phyloP scores from a whole-genome alignment of 1,284 basidiomycete genomes.

The Puccinia triticina region DNA sequence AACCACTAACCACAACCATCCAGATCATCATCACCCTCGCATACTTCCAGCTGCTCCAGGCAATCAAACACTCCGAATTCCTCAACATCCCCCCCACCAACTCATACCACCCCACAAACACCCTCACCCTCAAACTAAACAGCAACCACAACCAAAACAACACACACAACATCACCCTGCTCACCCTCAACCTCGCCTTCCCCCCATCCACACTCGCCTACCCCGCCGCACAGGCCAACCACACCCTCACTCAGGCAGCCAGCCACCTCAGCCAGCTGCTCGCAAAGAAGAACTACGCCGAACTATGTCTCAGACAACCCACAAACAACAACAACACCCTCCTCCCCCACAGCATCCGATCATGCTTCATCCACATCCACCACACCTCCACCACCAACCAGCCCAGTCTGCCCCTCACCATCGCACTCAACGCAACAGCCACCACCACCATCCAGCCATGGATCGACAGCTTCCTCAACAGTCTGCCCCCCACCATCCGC shows the following conservation, averaged over 20 bases:
- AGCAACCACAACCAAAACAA: background rate
- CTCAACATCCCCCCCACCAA: slow-evolving; percentile 39
- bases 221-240: background rate
- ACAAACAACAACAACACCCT: background rate
- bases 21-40: slow-evolving; percentile 60
- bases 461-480: slow-evolving; percentile 15
- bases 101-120: slow-evolving; percentile 2
- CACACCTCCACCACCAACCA: background rate
- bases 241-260: background rate
- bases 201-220: background rate
- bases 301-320: background rate
- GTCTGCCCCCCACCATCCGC: slow-evolving; percentile 26
- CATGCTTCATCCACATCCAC: slow-evolving; percentile 6
- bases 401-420: background rate
- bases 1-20: background rate
- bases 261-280: background rate
- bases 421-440: background rate
- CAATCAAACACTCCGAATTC: slow-evolving; percentile 59
- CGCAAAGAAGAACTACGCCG: no score
- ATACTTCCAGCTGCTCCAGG: slow-evolving; percentile 60
- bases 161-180: background rate
- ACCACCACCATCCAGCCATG: slow-evolving; percentile 16
- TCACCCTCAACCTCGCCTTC: slow-evolving; percentile 33
- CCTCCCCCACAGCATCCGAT: background rate
- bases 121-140: background rate